phyloP scores from a whole-genome alignment of 352 stramenopile species.

The Aphanomyces astaci region DNA sequence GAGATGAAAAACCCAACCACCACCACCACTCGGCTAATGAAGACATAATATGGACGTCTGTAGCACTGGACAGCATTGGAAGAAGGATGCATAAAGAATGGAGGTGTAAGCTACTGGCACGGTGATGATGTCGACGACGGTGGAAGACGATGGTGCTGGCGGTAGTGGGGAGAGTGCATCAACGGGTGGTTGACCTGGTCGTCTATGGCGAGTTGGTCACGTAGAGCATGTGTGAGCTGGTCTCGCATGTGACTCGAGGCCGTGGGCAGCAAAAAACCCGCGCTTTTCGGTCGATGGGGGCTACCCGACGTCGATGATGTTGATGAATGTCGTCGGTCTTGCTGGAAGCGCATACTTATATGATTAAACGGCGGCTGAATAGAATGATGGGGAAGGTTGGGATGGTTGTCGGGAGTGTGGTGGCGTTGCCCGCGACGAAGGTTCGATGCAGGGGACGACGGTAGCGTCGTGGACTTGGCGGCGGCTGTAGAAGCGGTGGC shows the following conservation, averaged over 20 bases:
- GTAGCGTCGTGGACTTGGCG: no score
- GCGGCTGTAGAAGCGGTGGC: not conserved
- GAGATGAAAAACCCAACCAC: no score
- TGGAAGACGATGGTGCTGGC: not conserved
- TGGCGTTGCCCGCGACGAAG: no score
- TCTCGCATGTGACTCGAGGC: not conserved
- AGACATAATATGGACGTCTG: no score
- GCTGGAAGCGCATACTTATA: not conserved
- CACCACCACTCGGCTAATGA: no score
- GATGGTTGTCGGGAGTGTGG: no score
- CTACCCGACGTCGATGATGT: not conserved
- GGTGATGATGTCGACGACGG: not conserved
- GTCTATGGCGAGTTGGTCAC: not conserved
- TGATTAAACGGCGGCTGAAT: not conserved
- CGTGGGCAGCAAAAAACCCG: conserved; percentile 10
- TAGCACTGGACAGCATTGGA: no score
- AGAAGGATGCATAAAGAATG: not conserved
- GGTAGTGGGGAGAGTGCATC: not conserved
- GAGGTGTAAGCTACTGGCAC: not conserved
- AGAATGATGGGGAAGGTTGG: no score
- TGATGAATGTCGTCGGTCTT: not conserved
- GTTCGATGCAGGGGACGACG: no score
- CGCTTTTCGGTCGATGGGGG: not conserved
- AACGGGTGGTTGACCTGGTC: not conserved
- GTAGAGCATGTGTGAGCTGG: not conserved